Evolutionary conservation across 352 stramenopile species (phyloP).

Genomic region (Pythium coloratum): DNA sequence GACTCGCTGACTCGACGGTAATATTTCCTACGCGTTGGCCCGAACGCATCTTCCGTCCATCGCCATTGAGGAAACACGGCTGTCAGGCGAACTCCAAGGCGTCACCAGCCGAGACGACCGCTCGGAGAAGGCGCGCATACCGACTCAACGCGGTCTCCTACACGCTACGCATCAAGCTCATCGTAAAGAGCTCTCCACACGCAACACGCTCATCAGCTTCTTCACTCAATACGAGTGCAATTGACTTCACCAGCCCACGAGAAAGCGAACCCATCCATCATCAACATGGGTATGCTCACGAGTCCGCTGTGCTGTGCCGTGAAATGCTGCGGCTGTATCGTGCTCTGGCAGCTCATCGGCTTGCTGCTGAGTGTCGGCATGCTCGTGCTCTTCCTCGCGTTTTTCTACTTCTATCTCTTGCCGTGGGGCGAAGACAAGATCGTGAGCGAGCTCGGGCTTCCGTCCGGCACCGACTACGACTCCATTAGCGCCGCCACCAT

Average conservation of each 20-base stretch:
- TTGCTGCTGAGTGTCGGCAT: conserved; percentile 56
- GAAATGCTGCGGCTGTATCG: conserved; percentile 80
- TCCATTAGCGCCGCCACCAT: conserved; percentile 51
- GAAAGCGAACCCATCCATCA: neutral
- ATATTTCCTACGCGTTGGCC: conserved; percentile 6
- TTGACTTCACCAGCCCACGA: neutral
- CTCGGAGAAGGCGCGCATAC: neutral
- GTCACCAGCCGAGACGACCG: neutral
- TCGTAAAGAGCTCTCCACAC: neutral
- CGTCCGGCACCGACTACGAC: conserved; percentile 47
- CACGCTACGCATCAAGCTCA: neutral
- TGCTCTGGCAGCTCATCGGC: conserved; percentile 66
- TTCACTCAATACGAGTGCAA: neutral
- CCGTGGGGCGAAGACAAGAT: conserved; percentile 82
- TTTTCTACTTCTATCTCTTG: conserved; percentile 72
- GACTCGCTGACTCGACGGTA: conserved; percentile 7
- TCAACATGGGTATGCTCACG: conserved; percentile 34
- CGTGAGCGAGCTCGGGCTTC: conserved; percentile 46
- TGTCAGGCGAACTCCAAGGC: neutral
- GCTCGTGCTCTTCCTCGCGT: conserved; percentile 49
- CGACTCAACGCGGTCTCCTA: neutral
- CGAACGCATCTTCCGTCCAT: conserved; percentile 1
- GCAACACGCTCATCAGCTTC: neutral
- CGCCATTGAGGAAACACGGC: conserved; percentile 21
- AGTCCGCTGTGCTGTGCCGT: conserved; percentile 49